Conservation (phyloP, 257 asterid species). For the Ophiorrhiza pumila region DNA sequence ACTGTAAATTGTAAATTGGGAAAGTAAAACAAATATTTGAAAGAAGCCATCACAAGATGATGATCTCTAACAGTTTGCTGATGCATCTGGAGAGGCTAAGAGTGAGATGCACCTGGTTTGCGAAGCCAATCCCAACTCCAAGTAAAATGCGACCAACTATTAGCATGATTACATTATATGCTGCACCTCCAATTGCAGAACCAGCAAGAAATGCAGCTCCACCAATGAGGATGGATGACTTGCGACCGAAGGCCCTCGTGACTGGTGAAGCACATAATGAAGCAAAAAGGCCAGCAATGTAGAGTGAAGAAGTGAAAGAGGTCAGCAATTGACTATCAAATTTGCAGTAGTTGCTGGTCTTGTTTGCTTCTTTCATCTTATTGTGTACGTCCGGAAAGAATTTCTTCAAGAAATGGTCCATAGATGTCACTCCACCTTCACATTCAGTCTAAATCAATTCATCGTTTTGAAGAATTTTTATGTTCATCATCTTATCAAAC, state of each 20-base stretch:
- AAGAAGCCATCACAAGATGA: neutral
- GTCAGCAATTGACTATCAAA: no score
- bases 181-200: conserved; percentile 41
- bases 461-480: no score
- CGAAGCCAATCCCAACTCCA: conserved; percentile 51
- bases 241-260: conserved; percentile 47
- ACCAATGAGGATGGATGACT: conserved; percentile 39
- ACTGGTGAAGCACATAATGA: conserved; percentile 44
- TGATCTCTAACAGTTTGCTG: no score
- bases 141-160: conserved; percentile 48
- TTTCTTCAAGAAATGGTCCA: conserved; percentile 42
- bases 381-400: conserved; percentile 39
- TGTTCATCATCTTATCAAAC: no score
- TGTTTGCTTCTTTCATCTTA: conserved; percentile 25
- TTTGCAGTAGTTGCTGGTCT: conserved; percentile 51
- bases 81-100: no score
- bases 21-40: conserved; percentile 44
- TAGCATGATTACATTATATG: conserved; percentile 39
- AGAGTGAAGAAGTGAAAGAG: conserved; percentile 44
- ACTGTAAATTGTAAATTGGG: conserved; percentile 52
- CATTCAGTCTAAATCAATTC: neutral
- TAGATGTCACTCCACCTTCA: conserved; percentile 52
- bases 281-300: conserved; percentile 43
- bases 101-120: conserved; percentile 68
- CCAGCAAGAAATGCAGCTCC: conserved; percentile 39